Evolutionary conservation across 2,329 filamentous ascomycete species (phyloP).

Genomic region (Xylaria digitata): DNA sequence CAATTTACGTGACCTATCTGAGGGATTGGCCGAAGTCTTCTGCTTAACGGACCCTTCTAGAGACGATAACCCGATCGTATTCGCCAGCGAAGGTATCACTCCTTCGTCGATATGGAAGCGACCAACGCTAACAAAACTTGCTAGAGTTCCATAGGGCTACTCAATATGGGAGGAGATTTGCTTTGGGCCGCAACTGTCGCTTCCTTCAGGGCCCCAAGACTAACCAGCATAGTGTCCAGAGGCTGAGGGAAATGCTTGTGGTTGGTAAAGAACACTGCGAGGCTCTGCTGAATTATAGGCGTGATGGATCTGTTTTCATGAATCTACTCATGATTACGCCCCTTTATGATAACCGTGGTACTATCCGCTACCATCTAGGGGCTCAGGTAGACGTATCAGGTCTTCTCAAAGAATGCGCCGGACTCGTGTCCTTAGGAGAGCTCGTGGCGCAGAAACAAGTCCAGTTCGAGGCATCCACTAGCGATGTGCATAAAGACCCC

Average conservation of each 20-base stretch:
- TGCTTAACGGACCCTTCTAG: constrained; percentile 80
- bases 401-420: constrained; percentile 72
- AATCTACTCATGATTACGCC: constrained; percentile 81
- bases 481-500: constrained; percentile 11
- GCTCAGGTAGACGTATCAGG: constrained; percentile 78
- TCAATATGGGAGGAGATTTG: constrained; percentile 78
- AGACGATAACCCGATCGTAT: constrained; percentile 79
- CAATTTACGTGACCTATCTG: constrained; percentile 74
- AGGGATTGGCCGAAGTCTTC: constrained; percentile 81
- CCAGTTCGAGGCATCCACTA: constrained; percentile 1
- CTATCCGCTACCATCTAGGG: constrained; percentile 75
- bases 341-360: constrained; percentile 73
- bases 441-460: constrained; percentile 53
- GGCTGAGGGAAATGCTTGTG: constrained; percentile 70
- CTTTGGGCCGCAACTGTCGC: constrained; percentile 80
- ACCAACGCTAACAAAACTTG: constrained; percentile 22
- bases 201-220: constrained; percentile 82
- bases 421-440: constrained; percentile 69
- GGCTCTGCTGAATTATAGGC: constrained; percentile 79
- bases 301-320: constrained; percentile 82
- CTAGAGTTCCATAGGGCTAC: constrained; percentile 79
- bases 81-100: constrained; percentile 74
- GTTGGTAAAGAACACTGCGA: constrained; percentile 78
- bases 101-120: neutral
- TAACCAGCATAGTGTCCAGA: constrained; percentile 68